Evolutionary conservation across 192 early-diverging fungal genomes (phyloP).

Genomic region (Coemansia nantahalensis): DNA sequence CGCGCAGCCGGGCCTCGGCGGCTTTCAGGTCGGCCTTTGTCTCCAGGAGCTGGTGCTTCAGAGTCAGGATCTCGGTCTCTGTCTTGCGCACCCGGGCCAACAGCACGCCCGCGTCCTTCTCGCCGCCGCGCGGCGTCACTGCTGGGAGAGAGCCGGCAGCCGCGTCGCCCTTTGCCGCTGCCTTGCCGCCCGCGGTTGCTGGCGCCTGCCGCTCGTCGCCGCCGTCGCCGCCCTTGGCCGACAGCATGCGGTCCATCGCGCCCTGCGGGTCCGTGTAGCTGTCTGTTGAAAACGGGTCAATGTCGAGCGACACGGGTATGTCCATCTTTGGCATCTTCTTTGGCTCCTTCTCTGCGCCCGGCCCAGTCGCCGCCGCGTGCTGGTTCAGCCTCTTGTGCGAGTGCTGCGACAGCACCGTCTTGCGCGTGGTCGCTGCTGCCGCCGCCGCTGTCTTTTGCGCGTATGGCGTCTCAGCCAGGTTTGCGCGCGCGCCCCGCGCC

Average conservation of each 20-base stretch:
- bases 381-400: slow-evolving; percentile 31
- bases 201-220: slow-evolving; percentile 1
- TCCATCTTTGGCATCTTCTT: slow-evolving; percentile 38
- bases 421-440: slow-evolving; percentile 29
- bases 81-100: slow-evolving; percentile 13
- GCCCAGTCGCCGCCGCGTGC: background rate
- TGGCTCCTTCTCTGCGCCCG: slow-evolving; percentile 27
- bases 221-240: slow-evolving; percentile 17
- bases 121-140: background rate
- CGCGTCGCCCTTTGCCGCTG: background rate
- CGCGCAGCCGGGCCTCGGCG: slow-evolving; percentile 37
- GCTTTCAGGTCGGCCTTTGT: slow-evolving; percentile 48
- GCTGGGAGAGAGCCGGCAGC: background rate
- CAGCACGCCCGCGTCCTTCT: slow-evolving; percentile 5
- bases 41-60: slow-evolving; percentile 49
- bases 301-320: slow-evolving; percentile 43
- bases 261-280: slow-evolving; percentile 26
- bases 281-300: slow-evolving; percentile 33
- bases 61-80: slow-evolving; percentile 37
- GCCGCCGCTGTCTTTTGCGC: slow-evolving; percentile 29
- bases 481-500: slow-evolving; percentile 21
- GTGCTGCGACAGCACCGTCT: slow-evolving; percentile 28
- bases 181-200: slow-evolving; percentile 1
- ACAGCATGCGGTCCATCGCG: slow-evolving; percentile 36
- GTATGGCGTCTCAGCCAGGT: slow-evolving; percentile 27